phyloP scores from a whole-genome alignment of 1,284 basidiomycete genomes.

The Ceratobasidium sp. region DNA sequence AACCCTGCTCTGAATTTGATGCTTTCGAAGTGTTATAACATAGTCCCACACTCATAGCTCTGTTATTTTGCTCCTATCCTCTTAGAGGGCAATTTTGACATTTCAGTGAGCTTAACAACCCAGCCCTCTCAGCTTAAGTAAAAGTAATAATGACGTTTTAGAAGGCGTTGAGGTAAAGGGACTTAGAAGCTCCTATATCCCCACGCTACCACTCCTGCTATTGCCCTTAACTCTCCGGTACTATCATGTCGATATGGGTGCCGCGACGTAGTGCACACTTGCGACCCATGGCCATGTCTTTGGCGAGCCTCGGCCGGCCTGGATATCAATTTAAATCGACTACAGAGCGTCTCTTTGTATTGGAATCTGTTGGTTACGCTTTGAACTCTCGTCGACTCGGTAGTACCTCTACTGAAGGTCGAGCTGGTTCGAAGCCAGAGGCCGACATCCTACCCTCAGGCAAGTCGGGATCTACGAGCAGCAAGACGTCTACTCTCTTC shows the following conservation, averaged over 20 bases:
- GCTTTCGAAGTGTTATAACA: slow-evolving; percentile 6
- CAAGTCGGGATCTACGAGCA: slow-evolving; percentile 17
- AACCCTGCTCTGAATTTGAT: slow-evolving; percentile 15
- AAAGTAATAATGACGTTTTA: slow-evolving; percentile 1
- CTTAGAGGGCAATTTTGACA: not conserved
- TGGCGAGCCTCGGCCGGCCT: slow-evolving; percentile 36
- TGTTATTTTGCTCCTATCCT: not conserved
- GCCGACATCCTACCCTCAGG: not conserved
- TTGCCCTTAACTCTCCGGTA: not conserved
- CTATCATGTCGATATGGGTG: slow-evolving; percentile 48
- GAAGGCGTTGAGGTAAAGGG: slow-evolving; percentile 6
- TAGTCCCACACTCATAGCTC: not conserved
- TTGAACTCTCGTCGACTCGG: slow-evolving; percentile 30
- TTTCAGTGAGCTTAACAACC: slow-evolving; percentile 9
- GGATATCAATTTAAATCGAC: slow-evolving; percentile 38
- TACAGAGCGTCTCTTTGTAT: slow-evolving; percentile 9
- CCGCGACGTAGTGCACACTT: slow-evolving; percentile 32
- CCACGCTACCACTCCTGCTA: not conserved
- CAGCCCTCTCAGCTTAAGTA: not conserved
- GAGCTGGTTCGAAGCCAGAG: not conserved
- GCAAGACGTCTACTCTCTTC: slow-evolving; percentile 33
- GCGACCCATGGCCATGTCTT: slow-evolving; percentile 34
- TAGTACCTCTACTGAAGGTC: slow-evolving; percentile 27
- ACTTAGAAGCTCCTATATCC: not conserved
- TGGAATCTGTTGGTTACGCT: slow-evolving; percentile 9